phyloP scores from a whole-genome alignment of 2,329 filamentous ascomycete genomes.

The Dryadomyces sulphureus region DNA sequence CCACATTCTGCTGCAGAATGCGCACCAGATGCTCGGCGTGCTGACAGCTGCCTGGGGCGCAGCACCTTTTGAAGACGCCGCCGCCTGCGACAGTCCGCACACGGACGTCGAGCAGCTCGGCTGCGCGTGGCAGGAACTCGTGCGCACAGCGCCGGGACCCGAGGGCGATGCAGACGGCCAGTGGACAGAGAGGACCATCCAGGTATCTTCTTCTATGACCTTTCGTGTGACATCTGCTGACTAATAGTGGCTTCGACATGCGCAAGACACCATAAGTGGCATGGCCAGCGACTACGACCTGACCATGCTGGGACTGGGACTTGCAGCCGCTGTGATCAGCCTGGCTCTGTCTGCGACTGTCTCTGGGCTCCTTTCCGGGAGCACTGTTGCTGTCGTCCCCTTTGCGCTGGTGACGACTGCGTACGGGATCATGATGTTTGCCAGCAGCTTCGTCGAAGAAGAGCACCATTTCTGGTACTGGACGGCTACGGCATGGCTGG shows the following conservation, averaged over 20 bases:
- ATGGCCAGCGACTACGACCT: slow-evolving; percentile 90
- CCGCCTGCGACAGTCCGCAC: slow-evolving; percentile 16
- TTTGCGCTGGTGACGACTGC: slow-evolving; percentile 37
- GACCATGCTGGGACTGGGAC: slow-evolving; percentile 37
- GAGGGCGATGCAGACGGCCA: slow-evolving; percentile 6
- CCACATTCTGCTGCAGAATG: slow-evolving; percentile 63
- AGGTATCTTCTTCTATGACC: slow-evolving; percentile 16
- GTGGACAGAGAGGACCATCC: slow-evolving; percentile 20
- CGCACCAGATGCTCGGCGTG: slow-evolving; percentile 64
- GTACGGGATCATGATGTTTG: slow-evolving; percentile 90
- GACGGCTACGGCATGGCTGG: slow-evolving; percentile 57
- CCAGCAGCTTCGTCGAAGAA: slow-evolving; percentile 93
- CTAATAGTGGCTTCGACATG: slow-evolving; percentile 47
- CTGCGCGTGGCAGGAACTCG: slow-evolving; percentile 49
- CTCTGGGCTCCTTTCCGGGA: slow-evolving; percentile 15
- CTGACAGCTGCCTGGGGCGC: slow-evolving; percentile 55
- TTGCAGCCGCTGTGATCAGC: slow-evolving; percentile 21
- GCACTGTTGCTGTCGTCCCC: slow-evolving; percentile 17
- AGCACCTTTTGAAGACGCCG: slow-evolving; percentile 22
- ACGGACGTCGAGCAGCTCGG: slow-evolving; percentile 42
- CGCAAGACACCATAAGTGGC: slow-evolving; percentile 70
- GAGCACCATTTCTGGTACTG: slow-evolving; percentile 99
- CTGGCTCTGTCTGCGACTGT: slow-evolving; percentile 24
- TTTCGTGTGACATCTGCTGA: not conserved
- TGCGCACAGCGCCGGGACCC: slow-evolving; percentile 6